Conservation (phyloP, 1,284 basidiomycete genomes). For the Sanghuangporus weigelae region DNA sequence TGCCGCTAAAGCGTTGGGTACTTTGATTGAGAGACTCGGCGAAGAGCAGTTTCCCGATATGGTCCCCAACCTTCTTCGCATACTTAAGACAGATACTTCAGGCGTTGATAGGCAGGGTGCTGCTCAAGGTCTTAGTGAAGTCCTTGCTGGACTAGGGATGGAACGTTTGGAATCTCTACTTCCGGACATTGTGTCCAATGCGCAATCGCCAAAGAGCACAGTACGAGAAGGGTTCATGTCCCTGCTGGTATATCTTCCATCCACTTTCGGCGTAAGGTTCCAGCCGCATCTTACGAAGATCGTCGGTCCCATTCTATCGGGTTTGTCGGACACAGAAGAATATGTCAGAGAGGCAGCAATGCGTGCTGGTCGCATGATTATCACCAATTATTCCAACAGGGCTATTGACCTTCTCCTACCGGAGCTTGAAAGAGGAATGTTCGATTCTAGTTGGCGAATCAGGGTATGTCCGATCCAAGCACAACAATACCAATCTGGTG, state of each 20-base stretch:
- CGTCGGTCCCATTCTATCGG: constrained; percentile 88
- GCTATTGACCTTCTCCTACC: constrained; percentile 94
- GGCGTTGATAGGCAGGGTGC: constrained; percentile 97
- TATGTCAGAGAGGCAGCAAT: constrained; percentile 95
- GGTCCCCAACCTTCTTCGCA: constrained; percentile 85
- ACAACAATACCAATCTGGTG: neutral
- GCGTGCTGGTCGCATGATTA: constrained; percentile 98
- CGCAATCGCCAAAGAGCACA: constrained; percentile 84
- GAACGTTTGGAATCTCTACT: constrained; percentile 93
- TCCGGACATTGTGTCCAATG: constrained; percentile 91
- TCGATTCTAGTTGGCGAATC: constrained; percentile 93
- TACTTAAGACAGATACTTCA: constrained; percentile 89
- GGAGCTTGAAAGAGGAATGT: constrained; percentile 93
- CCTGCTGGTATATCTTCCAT: constrained; percentile 91
- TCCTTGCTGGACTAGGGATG: constrained; percentile 94
- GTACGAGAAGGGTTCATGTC: constrained; percentile 99
- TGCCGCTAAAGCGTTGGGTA: constrained; percentile 96
- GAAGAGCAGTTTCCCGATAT: constrained; percentile 96
- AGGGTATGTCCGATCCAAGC: constrained; percentile 49
- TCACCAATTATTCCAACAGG: constrained; percentile 89
- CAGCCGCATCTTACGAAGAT: constrained; percentile 94
- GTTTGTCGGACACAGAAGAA: constrained; percentile 92
- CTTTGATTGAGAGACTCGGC: constrained; percentile 93
- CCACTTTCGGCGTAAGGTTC: constrained; percentile 95
- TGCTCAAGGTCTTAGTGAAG: constrained; percentile 96